phyloP scores from a whole-genome alignment of 2,329 filamentous ascomycete species.

The Aspergillus sojae region DNA sequence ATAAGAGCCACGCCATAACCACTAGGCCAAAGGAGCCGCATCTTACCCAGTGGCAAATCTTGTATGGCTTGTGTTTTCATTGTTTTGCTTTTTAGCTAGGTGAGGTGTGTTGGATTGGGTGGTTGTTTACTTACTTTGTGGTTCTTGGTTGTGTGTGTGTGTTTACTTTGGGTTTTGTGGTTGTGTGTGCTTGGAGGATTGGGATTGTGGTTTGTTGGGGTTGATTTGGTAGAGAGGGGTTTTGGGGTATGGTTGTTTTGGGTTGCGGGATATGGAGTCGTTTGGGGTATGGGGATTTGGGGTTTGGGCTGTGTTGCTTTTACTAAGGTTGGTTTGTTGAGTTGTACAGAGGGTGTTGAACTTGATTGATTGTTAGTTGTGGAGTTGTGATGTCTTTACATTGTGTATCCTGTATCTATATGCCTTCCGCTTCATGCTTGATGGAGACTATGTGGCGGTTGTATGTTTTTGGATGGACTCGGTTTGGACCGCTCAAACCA shows the following conservation, averaged over 20 bases:
- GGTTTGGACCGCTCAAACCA: neutral
- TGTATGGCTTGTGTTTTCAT: neutral
- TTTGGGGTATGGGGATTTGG: neutral
- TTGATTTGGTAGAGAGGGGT: too few relatives aligned
- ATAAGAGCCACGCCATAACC: conserved; percentile 5
- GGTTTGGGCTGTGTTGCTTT: neutral
- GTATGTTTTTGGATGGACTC: neutral
- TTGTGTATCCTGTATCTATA: neutral
- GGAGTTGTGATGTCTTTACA: neutral
- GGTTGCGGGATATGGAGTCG: neutral
- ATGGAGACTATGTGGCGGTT: neutral
- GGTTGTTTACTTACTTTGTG: too few relatives aligned
- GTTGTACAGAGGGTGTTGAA: neutral
- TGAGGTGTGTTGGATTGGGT: too few relatives aligned
- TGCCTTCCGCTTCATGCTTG: neutral
- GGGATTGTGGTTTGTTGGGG: too few relatives aligned
- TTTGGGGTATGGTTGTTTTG: neutral
- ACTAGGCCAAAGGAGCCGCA: conserved; percentile 2
- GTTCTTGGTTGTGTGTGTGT: neutral
- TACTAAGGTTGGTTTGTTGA: neutral
- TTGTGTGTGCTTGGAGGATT: too few relatives aligned
- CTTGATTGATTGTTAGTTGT: neutral
- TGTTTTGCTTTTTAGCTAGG: neutral
- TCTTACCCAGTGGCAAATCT: neutral
- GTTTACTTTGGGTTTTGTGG: too few relatives aligned